Conservation (phyloP, 148 eudicot species). For the Camellia granthamiana region DNA sequence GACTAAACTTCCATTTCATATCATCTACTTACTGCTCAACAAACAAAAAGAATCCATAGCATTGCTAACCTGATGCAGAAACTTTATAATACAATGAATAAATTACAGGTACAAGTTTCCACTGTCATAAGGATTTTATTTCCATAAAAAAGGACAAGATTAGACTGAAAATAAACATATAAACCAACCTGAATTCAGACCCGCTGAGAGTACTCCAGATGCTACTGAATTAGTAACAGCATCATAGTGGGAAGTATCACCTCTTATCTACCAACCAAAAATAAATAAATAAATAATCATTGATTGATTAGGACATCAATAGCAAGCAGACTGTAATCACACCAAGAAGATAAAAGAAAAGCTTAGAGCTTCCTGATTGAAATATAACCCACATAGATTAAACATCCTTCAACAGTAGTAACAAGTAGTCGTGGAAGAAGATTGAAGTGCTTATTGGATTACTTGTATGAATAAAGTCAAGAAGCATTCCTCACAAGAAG, state of each 20-base stretch:
- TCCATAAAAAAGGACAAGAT: background rate
- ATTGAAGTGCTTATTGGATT: background rate
- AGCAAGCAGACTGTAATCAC: slow-evolving; percentile 4
- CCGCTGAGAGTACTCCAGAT: slow-evolving; percentile 91
- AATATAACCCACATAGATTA: no score
- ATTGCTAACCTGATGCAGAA: background rate
- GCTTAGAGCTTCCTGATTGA: background rate
- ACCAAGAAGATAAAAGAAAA: slow-evolving; percentile 1
- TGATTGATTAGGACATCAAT: background rate
- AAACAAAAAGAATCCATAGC: background rate
- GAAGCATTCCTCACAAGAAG: background rate
- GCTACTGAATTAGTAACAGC: slow-evolving; percentile 94
- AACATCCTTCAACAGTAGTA: no score
- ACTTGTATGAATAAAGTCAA: background rate
- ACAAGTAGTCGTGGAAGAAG: background rate
- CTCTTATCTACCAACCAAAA: slow-evolving; percentile 58
- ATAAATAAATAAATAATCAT: background rate
- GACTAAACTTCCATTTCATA: background rate
- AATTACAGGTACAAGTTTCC: background rate
- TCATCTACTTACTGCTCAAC: background rate
- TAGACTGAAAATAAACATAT: background rate
- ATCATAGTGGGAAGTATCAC: slow-evolving; percentile 95
- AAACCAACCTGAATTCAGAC: slow-evolving; percentile 74
- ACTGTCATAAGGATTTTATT: background rate
- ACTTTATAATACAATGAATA: background rate